Evolutionary conservation across 768 basidiomycete genomes (phyloP), one percentile per base, ranked within the genome.

Genomic region (Mycena crocata): DNA sequence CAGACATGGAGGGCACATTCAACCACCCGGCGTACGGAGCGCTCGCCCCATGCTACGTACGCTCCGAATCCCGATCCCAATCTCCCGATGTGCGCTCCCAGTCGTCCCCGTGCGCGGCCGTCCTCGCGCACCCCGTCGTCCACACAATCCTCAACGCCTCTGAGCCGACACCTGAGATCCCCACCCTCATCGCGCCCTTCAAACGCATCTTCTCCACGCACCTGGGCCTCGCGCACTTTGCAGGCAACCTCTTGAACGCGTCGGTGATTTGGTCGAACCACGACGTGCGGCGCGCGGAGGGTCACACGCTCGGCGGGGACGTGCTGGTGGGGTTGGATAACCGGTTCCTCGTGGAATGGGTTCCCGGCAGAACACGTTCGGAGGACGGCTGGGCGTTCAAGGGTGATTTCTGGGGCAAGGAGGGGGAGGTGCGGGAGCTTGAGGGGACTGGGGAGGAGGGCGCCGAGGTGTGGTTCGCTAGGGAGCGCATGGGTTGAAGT

Each of bases 381-480:
- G 74, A 72, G 30, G 77, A 78, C 59, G 82, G 82, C 0, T 68
- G 80, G 51, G 79, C 81, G 30, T 81, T 84, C 46, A 77, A 73
- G 51, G 79, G 80, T 1, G 76, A 77, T 3, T 79, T 84, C 68
- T 83, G 80, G 82, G 82, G 82, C 0, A 80, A 74, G 71, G 80
- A 79, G 57, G 82, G 80, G 0, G 78, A 79, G 50, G 75, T 78
- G 14, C 65, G 62, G 13, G 69, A 71, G 5, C 78, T 80, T 1
- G 71, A 40, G 23, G 80, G 77, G 0, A 45, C 1, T 2, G 80
- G 78, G 4, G 75, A 75, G 65, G 75, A 74, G n/a, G 70, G 74
- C 12, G 82, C 81, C 1, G 80, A 83, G 64, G 78, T 82, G 19
- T 83, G 82, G 81, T 82, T 83, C 62, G 59, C 37, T 35, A 24